phyloP scores from a whole-genome alignment of 805 yeast genomes.

The Monosporozyma solicola region DNA sequence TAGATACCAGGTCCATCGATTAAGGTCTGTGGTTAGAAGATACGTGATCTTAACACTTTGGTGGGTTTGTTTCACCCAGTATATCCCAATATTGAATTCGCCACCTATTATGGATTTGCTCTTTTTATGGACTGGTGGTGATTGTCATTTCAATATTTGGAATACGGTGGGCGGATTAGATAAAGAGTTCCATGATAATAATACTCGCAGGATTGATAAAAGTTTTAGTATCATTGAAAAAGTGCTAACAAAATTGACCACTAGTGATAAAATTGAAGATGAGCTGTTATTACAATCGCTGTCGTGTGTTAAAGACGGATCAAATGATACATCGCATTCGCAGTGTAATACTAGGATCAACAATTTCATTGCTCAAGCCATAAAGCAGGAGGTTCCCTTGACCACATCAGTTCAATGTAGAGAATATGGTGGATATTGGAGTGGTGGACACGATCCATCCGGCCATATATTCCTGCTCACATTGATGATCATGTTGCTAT shows the following conservation, averaged over 20 bases:
- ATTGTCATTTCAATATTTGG: constrained; percentile 37
- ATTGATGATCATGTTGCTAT: constrained; percentile 38
- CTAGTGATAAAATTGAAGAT: neutral
- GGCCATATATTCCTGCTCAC: constrained; percentile 79
- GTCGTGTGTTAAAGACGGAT: neutral
- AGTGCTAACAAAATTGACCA: constrained; percentile 6
- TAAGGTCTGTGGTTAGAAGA: constrained; percentile 16
- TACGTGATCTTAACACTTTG: constrained; percentile 54
- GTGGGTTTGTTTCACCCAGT: constrained; percentile 82
- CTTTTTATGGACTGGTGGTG: constrained; percentile 76
- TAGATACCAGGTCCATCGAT: constrained; percentile 7
- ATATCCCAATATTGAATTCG: constrained; percentile 41
- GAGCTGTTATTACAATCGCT: neutral
- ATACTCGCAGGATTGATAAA: constrained; percentile 7
- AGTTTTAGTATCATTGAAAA: constrained; percentile 7
- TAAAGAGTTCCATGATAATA: constrained; percentile 9
- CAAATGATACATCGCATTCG: neutral
- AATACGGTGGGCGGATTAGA: constrained; percentile 4
- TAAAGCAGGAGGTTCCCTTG: neutral
- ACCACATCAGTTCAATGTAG: constrained; percentile 37
- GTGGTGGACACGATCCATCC: constrained; percentile 91
- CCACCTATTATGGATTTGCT: constrained; percentile 81
- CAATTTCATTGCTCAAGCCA: neutral
- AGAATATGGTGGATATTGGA: constrained; percentile 55
- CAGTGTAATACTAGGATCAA: neutral